Base-by-base conservation (phyloP, 768 basidiomycete genomes). In the Rhodotorula kratochvilovae region DNA sequence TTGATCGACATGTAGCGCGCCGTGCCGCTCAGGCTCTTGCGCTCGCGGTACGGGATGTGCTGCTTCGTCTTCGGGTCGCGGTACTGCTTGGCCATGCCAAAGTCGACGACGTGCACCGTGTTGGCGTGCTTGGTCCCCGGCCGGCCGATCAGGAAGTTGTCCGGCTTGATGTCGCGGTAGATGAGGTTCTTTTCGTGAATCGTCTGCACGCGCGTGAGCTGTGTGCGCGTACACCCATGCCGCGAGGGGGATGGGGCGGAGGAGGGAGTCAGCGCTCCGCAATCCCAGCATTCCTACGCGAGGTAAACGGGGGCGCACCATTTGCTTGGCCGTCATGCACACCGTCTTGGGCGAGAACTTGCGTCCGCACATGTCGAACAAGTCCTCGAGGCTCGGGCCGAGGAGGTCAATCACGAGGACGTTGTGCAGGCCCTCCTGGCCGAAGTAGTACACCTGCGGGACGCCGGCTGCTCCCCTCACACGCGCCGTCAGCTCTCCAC, bases 1-100 rank as follows among this genome's bases (percentile, higher is more conserved):
- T 99, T 99, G 81, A 99, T 98, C 80, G 90, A 92, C 96, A 99
- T 99, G 84, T 99, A 99, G 59, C 96, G 88, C 48, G 96, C 96
- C 25, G 96, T 99, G 25, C 96, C 96, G 77, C 90, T 91, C 65
- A 99, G 83, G 80, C 90, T 92, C 85, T 99, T 99, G 77, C 95
- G 86, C 83, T 99, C 96, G 71, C 96, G 87, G 82, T 99, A 99
- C 63, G 96, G 96, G 71, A 99, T 99, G 81, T 99, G 96, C 81
- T 98, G 95, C 81, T 96, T 96, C 71, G 94, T 94, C 84, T 95
- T 98, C 19, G 96, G 96, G 81, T 99, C 96, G 64, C 96, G 89
- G 79, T 97, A 99, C 81, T 98, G 95, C 82, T 98, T 98, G 36
- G 96, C 96, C 96, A 99, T 98, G 55, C 96, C 96, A 79, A 99